Conservation (phyloP, 345 rosid species). For the Tarenaya hassleriana region DNA sequence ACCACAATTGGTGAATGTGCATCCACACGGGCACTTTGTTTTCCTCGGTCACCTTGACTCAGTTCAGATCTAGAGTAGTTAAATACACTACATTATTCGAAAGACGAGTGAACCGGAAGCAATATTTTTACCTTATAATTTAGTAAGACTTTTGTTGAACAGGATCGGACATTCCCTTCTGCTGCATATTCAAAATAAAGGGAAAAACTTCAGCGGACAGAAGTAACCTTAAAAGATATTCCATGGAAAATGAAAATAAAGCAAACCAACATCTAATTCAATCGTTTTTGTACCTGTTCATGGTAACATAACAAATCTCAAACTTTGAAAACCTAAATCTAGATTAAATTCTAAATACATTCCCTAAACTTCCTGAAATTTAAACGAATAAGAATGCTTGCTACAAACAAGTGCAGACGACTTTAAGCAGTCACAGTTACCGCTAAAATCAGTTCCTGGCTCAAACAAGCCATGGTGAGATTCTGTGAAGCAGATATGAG, state of each 20-base stretch:
- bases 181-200: slow-evolving; percentile 18
- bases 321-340: no score
- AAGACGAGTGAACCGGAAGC: slow-evolving; percentile 5
- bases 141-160: slow-evolving; percentile 24
- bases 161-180: slow-evolving; percentile 26
- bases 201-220: slow-evolving; percentile 6
- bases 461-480: neutral
- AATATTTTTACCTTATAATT: slow-evolving; percentile 24
- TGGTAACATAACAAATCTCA: no score
- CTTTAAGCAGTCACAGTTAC: neutral
- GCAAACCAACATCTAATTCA: neutral
- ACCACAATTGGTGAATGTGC: slow-evolving; percentile 30
- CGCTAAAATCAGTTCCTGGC: neutral
- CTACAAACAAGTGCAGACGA: neutral
- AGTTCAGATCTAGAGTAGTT: slow-evolving; percentile 10
- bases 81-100: neutral
- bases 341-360: neutral
- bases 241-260: neutral
- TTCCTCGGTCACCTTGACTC: slow-evolving; percentile 20
- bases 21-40: slow-evolving; percentile 26
- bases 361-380: slow-evolving; percentile 1
- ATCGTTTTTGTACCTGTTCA: neutral
- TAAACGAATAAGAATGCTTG: neutral
- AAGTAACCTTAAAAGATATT: neutral
- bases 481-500: neutral